Evolutionary conservation across 2,329 filamentous ascomycete species (phyloP).

Genomic region (Talaromyces sp.): DNA sequence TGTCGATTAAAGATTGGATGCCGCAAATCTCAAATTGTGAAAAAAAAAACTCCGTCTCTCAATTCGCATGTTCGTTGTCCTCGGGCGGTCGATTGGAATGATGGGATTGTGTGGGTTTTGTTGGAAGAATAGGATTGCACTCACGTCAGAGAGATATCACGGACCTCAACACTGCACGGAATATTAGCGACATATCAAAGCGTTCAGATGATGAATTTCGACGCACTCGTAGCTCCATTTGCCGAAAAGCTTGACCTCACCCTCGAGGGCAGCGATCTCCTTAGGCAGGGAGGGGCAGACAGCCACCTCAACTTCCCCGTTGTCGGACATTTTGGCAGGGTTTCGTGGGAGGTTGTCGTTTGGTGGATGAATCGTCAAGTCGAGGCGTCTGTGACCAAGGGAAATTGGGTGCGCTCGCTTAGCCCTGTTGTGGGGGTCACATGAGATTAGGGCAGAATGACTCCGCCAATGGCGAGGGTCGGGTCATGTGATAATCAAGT

Average conservation of each 20-base stretch:
- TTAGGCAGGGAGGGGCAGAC: constrained; percentile 81
- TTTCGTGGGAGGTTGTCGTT: constrained; percentile 45
- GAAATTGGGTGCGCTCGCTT: constrained; percentile 50
- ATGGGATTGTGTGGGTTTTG: background rate
- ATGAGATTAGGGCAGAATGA: constrained; percentile 39
- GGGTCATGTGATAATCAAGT: constrained; percentile 29
- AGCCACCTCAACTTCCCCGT: constrained; percentile 90
- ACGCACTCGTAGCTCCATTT: constrained; percentile 7
- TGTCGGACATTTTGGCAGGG: constrained; percentile 80
- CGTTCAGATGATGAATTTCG: background rate
- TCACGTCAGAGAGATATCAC: constrained; percentile 99
- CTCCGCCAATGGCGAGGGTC: constrained; percentile 21
- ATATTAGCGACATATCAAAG: constrained; percentile 40
- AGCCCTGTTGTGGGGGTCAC: constrained; percentile 38
- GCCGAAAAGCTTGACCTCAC: constrained; percentile 86
- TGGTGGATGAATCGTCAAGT: constrained; percentile 41
- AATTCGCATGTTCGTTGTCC: background rate
- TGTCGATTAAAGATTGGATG: background rate
- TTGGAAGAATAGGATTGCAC: constrained; percentile 40
- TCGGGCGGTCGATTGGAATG: constrained; percentile 19
- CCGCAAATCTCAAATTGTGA: background rate
- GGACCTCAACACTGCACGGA: constrained; percentile 99
- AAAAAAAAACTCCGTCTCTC: background rate
- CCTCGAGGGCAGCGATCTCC: constrained; percentile 86
- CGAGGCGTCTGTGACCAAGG: constrained; percentile 32